phyloP scores from a whole-genome alignment of 768 basidiomycete species.

The Dendrothele bispora region DNA sequence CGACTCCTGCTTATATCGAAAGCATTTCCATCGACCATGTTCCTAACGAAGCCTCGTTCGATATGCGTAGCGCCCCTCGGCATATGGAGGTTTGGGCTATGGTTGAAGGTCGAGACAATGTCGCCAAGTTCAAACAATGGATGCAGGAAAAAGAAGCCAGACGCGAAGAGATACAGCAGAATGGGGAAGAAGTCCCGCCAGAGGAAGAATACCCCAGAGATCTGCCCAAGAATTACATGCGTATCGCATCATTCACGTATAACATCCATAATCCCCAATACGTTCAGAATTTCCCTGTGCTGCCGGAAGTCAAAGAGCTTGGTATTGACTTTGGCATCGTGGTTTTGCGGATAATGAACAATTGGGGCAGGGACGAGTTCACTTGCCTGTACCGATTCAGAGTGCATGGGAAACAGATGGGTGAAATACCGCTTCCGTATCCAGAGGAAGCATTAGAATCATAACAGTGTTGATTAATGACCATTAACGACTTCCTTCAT shows the following conservation, averaged over 20 bases:
- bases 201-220: too few relatives aligned
- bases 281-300: slow-evolving; percentile 81
- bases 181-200: too few relatives aligned
- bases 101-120: slow-evolving; percentile 58
- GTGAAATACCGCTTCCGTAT: too few relatives aligned
- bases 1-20: slow-evolving; percentile 70
- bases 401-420: slow-evolving; percentile 66
- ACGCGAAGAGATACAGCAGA: slow-evolving; percentile 31
- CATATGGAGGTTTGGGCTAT: slow-evolving; percentile 72
- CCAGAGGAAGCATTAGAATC: too few relatives aligned
- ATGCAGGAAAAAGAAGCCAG: slow-evolving; percentile 40
- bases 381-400: slow-evolving; percentile 90
- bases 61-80: slow-evolving; percentile 73
- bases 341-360: slow-evolving; percentile 74
- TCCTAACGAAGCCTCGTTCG: slow-evolving; percentile 76
- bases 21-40: slow-evolving; percentile 89
- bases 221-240: slow-evolving; percentile 56
- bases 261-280: slow-evolving; percentile 54
- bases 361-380: slow-evolving; percentile 82
- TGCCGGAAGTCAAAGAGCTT: slow-evolving; percentile 62
- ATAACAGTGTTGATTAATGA: too few relatives aligned
- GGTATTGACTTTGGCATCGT: slow-evolving; percentile 86
- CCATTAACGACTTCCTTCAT: too few relatives aligned
- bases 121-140: slow-evolving; percentile 57
- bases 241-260: slow-evolving; percentile 71